Evolutionary conservation across 225 moss, liverwort and hornwort species (phyloP).

Genomic region (Rhytidiadelphus loreus): DNA sequence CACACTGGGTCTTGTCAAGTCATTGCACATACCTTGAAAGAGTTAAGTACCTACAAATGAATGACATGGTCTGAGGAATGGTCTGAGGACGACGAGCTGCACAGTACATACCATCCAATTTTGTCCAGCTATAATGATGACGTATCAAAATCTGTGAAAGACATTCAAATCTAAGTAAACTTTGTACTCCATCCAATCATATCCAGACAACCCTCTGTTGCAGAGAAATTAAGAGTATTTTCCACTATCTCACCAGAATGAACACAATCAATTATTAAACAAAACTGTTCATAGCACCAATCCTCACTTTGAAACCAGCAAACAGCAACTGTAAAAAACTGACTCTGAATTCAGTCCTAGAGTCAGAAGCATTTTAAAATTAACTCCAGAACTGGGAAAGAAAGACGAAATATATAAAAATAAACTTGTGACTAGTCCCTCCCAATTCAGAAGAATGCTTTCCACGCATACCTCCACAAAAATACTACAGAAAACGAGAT

Average conservation of each 20-base stretch:
- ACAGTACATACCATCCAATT: not conserved
- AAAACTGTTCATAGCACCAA: not conserved
- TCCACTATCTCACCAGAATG: not conserved
- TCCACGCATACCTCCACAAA: not conserved
- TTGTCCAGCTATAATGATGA: not conserved
- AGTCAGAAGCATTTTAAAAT: not conserved
- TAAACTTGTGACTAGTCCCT: not conserved
- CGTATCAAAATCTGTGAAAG: not conserved
- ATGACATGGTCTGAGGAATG: not conserved
- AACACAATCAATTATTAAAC: not conserved
- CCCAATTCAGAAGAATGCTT: not conserved
- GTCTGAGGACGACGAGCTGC: not conserved
- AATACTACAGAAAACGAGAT: not conserved
- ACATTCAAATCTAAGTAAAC: not conserved
- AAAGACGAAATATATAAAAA: not conserved
- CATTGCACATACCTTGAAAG: not conserved
- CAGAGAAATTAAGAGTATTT: not conserved
- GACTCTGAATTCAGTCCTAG: not conserved
- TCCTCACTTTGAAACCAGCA: not conserved
- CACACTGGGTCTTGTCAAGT: not conserved
- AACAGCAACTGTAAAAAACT: not conserved
- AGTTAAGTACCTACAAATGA: not conserved
- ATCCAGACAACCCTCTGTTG: not conserved
- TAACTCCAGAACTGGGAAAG: not conserved
- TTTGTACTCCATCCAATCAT: not conserved